Evolutionary conservation across 2,329 filamentous ascomycete species (phyloP), one percentile per base, ranked within the genome.

Genomic region (Botryotinia calthae): DNA sequence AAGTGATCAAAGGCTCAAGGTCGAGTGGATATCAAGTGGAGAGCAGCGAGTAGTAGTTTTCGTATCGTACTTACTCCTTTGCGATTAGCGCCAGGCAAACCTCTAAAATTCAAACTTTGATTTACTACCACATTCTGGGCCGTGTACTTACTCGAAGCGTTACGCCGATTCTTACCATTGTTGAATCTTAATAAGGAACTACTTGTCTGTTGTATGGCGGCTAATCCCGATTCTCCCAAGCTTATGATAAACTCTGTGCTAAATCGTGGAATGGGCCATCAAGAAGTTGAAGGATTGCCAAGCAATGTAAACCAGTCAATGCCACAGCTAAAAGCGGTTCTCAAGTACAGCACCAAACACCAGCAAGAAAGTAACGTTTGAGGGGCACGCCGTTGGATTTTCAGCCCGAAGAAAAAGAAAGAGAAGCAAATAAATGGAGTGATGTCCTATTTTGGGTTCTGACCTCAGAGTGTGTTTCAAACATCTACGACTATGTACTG

Each of bases 391-490:
- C 65, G 18, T 56, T 28, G 25, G 16, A 9, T 42, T 31, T 25
- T 68, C 34, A 56, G 48, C 46, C 48, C 37, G 9, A 42, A 56
- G n/a, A 25, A 42, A 44, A 31, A 31, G 18, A 54, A 6, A n/a
- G 25, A 54, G 12, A 46, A 7, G 20, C 4, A 48, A 51, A n/a
- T 2, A 54, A n/a, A 22, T 28, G 42, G 16, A 67, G 42, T 9
- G 14, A 46, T 22, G 54, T 68, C 25, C 65, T 68, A 56, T 68
- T 68, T 67, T 56, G 37, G 48, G n/a, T 44, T 68, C 65, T 68
- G 48, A 68, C 65, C 65, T 68, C 48, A 56, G 65, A 66, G 14
- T 56, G 5, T 4, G 65, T 68, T 68, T 68, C 65, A 42, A 28
- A 44, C 34, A 42, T 67, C 9, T 31, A 42, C 46, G 34, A 51